Base-by-base conservation (phyloP, 2,329 filamentous ascomycete genomes). In the Pestalotiopsis sp. region DNA sequence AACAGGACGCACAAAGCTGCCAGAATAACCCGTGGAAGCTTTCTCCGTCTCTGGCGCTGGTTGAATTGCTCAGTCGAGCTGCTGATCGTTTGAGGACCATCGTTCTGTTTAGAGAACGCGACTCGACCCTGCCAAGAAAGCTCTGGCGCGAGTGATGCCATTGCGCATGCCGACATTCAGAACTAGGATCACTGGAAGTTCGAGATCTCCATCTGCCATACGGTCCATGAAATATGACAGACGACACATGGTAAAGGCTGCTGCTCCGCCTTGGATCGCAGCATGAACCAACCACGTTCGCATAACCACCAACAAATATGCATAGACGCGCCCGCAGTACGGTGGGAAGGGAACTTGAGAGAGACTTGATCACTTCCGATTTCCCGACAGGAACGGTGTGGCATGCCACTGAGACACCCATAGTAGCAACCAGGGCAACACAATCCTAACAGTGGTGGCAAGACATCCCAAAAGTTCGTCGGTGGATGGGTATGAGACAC, bases 1-100 rank as follows among this genome's bases (percentile, higher is more conserved):
- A 79, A 77, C 23, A 80, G 74, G 25, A 72, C 38, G 14, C 78
- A 17, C 7, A 80, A 73, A 2, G 77, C 71, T 12, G 65, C 68
- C 23, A 80, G 74, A 11, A 78, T 69, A 20, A 79, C 57, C 4
- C 73, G 71, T 5, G 78, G 75, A 6, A 73, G 70, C 20, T 62
- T 73, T 17, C 64, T 69, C 59, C 65, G 69, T 65, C 71, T 72
- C 40, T 69, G 73, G 31, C 70, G 69, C 20, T 67, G 62, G 13
- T 74, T 74, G 62, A 73, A 74, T 52, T 76, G 69, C 36, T 76
- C 73, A 9, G 76, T 70, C 12, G 76, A 76, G 9, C 65, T 45
- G 66, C 75, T 38, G 64, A 20, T 17, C 12, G 40, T 45, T 14
- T 4, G 49, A 23, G 49, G 6, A 14, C 57, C 49, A 25, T 27